A percentile compares a stretch with the other conserved stretches of the same genome.
These are phyloP conservation scores for Rhynchosporium secalis DNA, from an alignment of 2,329 filamentous ascomycete species.

Conservation along the genomic window DNA sequence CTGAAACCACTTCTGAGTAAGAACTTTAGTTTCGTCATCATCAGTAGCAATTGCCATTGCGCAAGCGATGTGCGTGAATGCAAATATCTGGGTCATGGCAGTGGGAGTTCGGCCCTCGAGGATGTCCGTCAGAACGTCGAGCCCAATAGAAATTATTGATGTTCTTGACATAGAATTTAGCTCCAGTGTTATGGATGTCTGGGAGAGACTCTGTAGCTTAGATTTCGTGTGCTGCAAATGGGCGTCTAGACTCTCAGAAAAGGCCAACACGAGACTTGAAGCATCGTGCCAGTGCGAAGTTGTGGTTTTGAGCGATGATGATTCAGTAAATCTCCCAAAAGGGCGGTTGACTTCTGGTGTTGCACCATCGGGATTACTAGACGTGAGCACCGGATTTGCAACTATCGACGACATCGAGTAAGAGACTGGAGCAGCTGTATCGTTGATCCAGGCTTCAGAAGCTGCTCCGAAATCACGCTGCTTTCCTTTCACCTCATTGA, in stretches of 20 bases:
- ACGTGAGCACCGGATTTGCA: not conserved
- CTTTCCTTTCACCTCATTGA: constrained; percentile 23
- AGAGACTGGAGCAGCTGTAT: constrained; percentile 7
- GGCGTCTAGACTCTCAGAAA: constrained; percentile 32
- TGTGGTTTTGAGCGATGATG: constrained; percentile 17
- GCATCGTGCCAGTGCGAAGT: constrained; percentile 30
- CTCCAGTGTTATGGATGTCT: constrained; percentile 26
- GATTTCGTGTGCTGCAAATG: constrained; percentile 32
- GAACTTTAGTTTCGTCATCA: constrained; percentile 26
- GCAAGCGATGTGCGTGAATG: constrained; percentile 35
- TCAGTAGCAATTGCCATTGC: constrained; percentile 31
- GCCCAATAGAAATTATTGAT: constrained; percentile 32
- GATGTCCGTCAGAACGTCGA: constrained; percentile 31
- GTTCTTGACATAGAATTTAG: constrained; percentile 31
- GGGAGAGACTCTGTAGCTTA: constrained; percentile 25
- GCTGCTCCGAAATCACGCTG: constrained; percentile 22
- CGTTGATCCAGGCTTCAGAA: constrained; percentile 21
- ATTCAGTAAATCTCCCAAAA: constrained; percentile 25
- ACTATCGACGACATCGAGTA: not conserved
- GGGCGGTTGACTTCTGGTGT: constrained; percentile 18
- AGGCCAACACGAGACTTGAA: constrained; percentile 27
- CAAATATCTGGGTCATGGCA: constrained; percentile 32
- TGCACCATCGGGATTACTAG: not conserved
- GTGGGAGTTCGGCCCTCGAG: constrained; percentile 34
- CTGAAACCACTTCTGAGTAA: constrained; percentile 30